Evolutionary conservation across 164 flowering plant genomes (phyloP), one percentile per base, ranked within the genome.

Genomic region (Aristolochia contorta): DNA sequence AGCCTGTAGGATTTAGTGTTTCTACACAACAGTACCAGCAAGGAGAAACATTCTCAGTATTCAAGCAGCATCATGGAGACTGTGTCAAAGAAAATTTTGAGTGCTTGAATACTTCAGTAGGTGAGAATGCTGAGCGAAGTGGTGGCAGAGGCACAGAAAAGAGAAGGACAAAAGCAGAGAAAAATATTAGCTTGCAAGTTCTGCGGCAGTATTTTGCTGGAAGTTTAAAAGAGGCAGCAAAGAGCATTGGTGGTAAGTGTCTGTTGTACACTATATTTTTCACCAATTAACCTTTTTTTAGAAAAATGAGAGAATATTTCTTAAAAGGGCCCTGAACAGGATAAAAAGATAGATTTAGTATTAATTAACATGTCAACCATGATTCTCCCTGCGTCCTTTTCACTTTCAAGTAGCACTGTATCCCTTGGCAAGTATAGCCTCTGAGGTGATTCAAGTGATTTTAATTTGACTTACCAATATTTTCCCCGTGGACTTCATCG

Each of bases 221-320:
- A 64, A 90, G 95, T 78, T 80, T 90, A 23, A 86, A 88, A 73
- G 97, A 91, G 75, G 97, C 97, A 57, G 97, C 97, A 24, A 91
- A 78, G 68, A 87, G 74, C 65, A 75, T 87, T 64, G 96, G 97
- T 14, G 95, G 95, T 90, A 78, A 66, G 87, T 67, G 56, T n/a
- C n/a, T n/a, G n/a, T 37, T 37, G 1, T 10, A 10, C 2, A 27
- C 30, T 27, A 27, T 2, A 27, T 2, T 27, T 27, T 27, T 27
- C 30, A 27, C 30, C 30, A 27, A 27, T 27, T 5, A 27, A 27
- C 30, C 5, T 27, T 5, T 27, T 27, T 27, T 27, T 2, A 27
- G 30, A 27, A 27, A 27, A 5, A 27, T 27, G 30, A 5, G 30
- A 27, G 30, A 27, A 27, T 27, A 27, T 5, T 27, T 27, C 30